Evolutionary conservation across 2,329 filamentous ascomycete species (phyloP), one percentile per base, ranked within the genome.

Genomic region (Beauveria australis): DNA sequence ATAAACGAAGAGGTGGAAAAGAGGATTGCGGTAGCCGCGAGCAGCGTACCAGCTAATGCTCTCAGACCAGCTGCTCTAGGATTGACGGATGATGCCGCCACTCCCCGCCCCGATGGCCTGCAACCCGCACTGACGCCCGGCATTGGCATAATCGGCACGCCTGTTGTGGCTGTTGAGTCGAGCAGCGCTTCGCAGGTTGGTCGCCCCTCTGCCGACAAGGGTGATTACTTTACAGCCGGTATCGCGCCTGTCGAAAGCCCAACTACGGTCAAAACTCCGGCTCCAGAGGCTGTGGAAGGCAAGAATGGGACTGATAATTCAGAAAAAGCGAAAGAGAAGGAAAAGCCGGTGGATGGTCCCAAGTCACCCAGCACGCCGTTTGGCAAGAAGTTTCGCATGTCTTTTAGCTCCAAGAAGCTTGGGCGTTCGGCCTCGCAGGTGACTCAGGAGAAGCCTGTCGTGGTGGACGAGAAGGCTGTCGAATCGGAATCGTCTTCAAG

Each of bases 381-480:
- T 71, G 86, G 89, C 48, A 94, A 92, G 76, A 94, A 93, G 75
- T 92, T 96, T 73, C 86, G 89, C 53, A 88, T 90, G 84, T 86
- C 87, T 0, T 92, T 93, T 68, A 87, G 88, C 66, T 88, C 87
- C 68, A 97, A 95, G 78, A 96, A 96, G 74, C 79, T 93, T 16
- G 86, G 86, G 14, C 84, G 91, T 18, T 87, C 87, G 2, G 78
- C 81, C 4, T 87, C 87, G 4, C 72, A 74, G 49, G 69, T 72
- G 5, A 83, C 83, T 0, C 83, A 82, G 28, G 85, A 89, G 62
- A 95, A 94, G 71, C 86, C 90, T 40, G 83, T 83, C 1, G 80
- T 86, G 1, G 80, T 85, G 1, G 90, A 94, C 66, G 91, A 95
- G 69, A 93, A 92, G 72, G 83, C 83, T 1, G 89, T 87, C 53